These are phyloP conservation scores for Arxiozyma bovina DNA, from an alignment of 1,139 yeast species.

Conservation along the genomic window DNA sequence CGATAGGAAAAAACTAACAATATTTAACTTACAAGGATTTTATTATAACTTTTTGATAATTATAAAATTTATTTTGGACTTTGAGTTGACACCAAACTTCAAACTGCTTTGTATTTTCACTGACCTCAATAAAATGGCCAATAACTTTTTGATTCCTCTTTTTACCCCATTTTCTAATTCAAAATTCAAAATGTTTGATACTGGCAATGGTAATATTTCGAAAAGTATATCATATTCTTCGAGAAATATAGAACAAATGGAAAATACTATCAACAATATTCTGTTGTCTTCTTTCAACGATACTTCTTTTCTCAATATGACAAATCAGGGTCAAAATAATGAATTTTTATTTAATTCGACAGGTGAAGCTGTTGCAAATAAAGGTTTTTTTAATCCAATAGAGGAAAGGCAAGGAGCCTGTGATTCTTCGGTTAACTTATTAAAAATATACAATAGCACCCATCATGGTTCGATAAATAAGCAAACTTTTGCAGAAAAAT, in stretches of 20 bases:
- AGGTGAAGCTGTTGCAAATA: background rate
- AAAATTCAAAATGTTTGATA: conserved; percentile 15
- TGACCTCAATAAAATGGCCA: conserved; percentile 26
- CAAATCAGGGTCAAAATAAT: conserved; percentile 11
- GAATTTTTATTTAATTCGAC: conserved; percentile 8
- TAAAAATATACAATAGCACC: conserved; percentile 11
- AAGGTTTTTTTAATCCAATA: no score
- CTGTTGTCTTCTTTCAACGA: conserved; percentile 29
- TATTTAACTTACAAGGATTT: conserved; percentile 30
- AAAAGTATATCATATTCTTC: background rate
- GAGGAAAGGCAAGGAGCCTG: conserved; percentile 10
- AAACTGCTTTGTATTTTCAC: conserved; percentile 28
- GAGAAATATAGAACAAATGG: conserved; percentile 11
- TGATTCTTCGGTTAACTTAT: conserved; percentile 18
- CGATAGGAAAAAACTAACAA: conserved; percentile 21
- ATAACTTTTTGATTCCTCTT: conserved; percentile 23
- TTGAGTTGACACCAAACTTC: conserved; percentile 32
- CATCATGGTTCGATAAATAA: conserved; percentile 3
- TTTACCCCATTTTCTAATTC: conserved; percentile 18
- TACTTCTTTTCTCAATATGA: conserved; percentile 27
- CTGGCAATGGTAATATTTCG: conserved; percentile 4
- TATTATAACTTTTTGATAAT: conserved; percentile 32
- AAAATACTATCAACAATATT: conserved; percentile 25
- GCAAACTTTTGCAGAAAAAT: conserved; percentile 27
- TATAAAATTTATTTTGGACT: conserved; percentile 32